Evolutionary conservation across 805 yeast species (phyloP), one percentile per base, ranked within the genome.

Genomic region (Candida montana): DNA sequence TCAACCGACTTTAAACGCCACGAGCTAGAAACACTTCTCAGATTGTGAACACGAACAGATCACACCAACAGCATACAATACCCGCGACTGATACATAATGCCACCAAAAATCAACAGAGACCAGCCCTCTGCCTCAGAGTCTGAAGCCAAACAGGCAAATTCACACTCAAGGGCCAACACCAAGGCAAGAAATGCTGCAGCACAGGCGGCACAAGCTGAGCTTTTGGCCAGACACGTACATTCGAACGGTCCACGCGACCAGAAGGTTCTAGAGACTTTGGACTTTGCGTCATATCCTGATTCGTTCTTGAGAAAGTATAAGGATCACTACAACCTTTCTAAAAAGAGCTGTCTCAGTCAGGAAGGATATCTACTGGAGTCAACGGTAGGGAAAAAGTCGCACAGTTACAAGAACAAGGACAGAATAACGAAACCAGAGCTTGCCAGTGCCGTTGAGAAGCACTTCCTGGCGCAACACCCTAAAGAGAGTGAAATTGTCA

Each of bases 401-500:
- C 65, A 60, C 27, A 60, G 64, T 27, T 69, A 59, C 43, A 66
- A 63, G 44, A 49, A 58, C 31, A 58, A 58, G 17, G 68, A 68
- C 35, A 56, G 86, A 35, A 68, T 81, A 8, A 55, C 79, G 35
- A 83, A 81, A 58, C 65, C 65, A 3, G 85, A 79, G 47, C 69
- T 83, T 26, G 83, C 87, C 0, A 61, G 59, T 2, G 72, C 71
- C 20, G 79, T 81, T 20, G 81, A 78, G 61, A 74, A 72, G 41
- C 97, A 91, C 61, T 87, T 90, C 52, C 53, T 71, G 48, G 52
- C 63, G 8, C 71, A 69, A 35, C 71, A 75, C 11, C 78, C 79
- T 4, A 79, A 85, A 52, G 99, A 91, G 56, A 79, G 82, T 44
- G 98, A 91, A 53, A 79, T 84, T 26, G 79, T 91, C 31, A 87